Base-by-base conservation (phyloP, 306 rosid genomes). In the Lablab purpureus region DNA sequence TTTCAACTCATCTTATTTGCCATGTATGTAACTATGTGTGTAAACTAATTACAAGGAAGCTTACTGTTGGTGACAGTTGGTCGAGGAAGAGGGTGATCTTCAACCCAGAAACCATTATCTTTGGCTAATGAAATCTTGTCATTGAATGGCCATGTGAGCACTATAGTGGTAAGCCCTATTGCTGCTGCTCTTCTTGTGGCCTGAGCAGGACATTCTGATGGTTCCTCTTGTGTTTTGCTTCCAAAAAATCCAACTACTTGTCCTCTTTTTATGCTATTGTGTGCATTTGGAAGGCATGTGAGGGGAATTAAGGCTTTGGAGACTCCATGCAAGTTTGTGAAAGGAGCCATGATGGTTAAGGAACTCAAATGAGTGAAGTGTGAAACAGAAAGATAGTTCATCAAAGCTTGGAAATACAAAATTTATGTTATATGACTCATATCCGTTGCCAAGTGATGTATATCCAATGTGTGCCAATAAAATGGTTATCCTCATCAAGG, bases 71-170 rank as follows among this genome's bases (percentile, higher is more conserved):
- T 71, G 67, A 84, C 90, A 58, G 93, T 77, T 75, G 93, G 94
- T 10, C 71, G n/a, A 2, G 92, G 96, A 21, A 92, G 73, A 75
- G 91, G 94, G 15, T 66, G 71, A 40, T 88, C 94, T 0, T 87
- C 89, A 47, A 81, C 56, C 99, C 99, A 95, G 76, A 86, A 95
- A 21, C 92, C 90, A 56, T 91, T 91, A 70, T 90, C 94, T 30
- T 79, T 73, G 49, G 99, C 99, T 0, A 89, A 79, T 60, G 97
- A 84, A 71, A 85, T 22, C 22, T 80, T 84, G 36, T 69, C 74
- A 67, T 64, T 34, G 54, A 76, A 74, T 80, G 71, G 74, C 1
- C 88, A 79, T 21, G 87, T 76, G 17, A 93, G 91, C 43, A 87
- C 74, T 62, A 89, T 14, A 41, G 96, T 90, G 67, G 90, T 91